These are phyloP conservation scores for Coelastrella sp. DNA, from an alignment of 139 green algal genomes.

Conservation along the genomic window DNA sequence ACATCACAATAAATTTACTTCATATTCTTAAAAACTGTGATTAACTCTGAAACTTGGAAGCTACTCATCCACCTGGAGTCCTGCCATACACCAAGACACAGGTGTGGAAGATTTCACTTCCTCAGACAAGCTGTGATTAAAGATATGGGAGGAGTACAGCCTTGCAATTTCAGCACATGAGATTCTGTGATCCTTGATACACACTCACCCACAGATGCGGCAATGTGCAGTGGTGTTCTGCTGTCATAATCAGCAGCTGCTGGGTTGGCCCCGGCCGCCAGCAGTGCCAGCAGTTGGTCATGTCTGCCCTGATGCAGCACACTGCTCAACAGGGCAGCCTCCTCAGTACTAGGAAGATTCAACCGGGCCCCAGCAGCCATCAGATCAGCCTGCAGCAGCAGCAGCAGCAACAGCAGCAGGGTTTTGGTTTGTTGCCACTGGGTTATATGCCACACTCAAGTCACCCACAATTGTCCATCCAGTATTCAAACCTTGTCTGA, in stretches of 20 bases:
- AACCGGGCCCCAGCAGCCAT: slow-evolving; percentile 24
- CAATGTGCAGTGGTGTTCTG: slow-evolving; percentile 73
- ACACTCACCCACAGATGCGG: slow-evolving; percentile 36
- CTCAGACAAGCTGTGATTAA: background rate
- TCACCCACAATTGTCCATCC: background rate
- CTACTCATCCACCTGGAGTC: too few species aligned
- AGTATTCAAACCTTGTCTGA: background rate
- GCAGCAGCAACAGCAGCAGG: background rate
- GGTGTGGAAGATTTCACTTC: background rate
- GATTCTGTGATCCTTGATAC: background rate
- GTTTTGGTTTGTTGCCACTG: background rate
- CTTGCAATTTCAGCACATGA: background rate
- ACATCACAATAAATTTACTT: too few species aligned
- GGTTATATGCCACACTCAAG: background rate
- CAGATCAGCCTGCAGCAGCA: background rate
- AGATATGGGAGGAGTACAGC: background rate
- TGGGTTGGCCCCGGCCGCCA: slow-evolving; percentile 57
- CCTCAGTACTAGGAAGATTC: slow-evolving; percentile 18
- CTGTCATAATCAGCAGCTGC: slow-evolving; percentile 70
- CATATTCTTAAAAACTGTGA: too few species aligned
- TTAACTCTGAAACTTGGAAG: too few species aligned
- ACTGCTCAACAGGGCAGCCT: slow-evolving; percentile 37
- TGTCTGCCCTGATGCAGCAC: slow-evolving; percentile 30
- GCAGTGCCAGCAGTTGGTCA: slow-evolving; percentile 45
- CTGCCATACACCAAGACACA: background rate